phyloP scores from a whole-genome alignment of 768 basidiomycete species.

The Grammothele lineata region DNA sequence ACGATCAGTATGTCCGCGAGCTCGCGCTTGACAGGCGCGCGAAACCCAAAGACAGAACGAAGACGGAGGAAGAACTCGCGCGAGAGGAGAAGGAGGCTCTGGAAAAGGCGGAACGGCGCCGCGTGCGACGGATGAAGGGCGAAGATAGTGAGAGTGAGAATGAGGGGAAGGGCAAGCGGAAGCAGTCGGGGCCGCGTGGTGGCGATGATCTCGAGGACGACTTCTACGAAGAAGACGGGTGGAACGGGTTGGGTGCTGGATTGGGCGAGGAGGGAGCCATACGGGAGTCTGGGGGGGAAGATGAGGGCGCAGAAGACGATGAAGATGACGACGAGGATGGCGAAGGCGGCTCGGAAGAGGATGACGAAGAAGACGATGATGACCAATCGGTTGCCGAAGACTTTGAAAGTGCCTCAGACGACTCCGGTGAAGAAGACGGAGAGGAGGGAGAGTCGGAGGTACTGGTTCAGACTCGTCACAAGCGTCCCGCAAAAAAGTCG shows the following conservation, averaged over 20 bases:
- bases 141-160: constrained; percentile 61
- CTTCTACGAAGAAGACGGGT: constrained; percentile 36
- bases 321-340: constrained; percentile 28
- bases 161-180: constrained; percentile 40
- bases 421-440: constrained; percentile 35
- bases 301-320: constrained; percentile 29
- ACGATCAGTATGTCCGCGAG: constrained; percentile 89
- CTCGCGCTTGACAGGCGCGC: constrained; percentile 92
- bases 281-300: constrained; percentile 37
- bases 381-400: constrained; percentile 34
- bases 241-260: constrained; percentile 30
- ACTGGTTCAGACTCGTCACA: constrained; percentile 32
- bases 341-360: constrained; percentile 30
- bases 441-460: constrained; percentile 39
- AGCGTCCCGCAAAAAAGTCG: constrained; percentile 27
- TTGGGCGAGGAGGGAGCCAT: constrained; percentile 31
- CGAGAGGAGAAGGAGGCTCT: constrained; percentile 82
- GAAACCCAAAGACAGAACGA: constrained; percentile 91
- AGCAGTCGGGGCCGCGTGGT: constrained; percentile 53
- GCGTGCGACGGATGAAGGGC: constrained; percentile 84
- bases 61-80: constrained; percentile 94
- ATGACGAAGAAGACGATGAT: constrained; percentile 28
- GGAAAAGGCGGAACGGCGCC: constrained; percentile 77
- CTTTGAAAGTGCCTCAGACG: constrained; percentile 33
- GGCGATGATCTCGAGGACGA: constrained; percentile 94